A percentile compares a stretch with the other conserved stretches of the same genome.
Conservation (phyloP, 805 yeast species). For the Saccharomycopsis sp. region DNA sequence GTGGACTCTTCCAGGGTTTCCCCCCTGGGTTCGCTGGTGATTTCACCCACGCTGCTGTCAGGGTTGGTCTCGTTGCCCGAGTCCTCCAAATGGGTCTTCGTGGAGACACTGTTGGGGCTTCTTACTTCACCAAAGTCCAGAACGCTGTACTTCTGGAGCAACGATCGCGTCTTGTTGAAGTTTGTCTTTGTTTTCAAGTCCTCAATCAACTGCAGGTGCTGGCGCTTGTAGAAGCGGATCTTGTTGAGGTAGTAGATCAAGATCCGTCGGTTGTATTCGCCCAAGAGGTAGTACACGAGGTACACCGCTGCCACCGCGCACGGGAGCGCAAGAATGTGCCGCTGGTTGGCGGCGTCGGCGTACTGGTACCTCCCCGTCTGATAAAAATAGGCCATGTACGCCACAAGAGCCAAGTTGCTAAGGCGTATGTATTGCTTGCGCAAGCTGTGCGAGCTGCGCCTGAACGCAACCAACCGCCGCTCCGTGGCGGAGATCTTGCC, state of each 20-base stretch:
- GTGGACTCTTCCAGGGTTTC: no score
- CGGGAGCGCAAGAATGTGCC: not conserved
- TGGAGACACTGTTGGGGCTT: not conserved
- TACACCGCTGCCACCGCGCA: constrained; percentile 1
- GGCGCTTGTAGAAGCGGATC: constrained; percentile 11
- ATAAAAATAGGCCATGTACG: not conserved
- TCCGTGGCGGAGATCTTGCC: constrained; percentile 5
- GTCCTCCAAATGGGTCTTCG: not conserved
- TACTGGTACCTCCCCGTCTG: not conserved
- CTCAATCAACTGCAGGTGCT: constrained; percentile 8
- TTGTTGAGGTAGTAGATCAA: constrained; percentile 7
- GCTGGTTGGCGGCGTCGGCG: not conserved
- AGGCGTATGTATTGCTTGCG: not conserved
- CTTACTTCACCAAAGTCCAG: constrained; percentile 7
- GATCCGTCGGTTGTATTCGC: constrained; percentile 3
- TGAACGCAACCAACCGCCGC: constrained; percentile 3
- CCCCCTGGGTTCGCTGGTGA: no score
- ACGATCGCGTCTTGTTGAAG: constrained; percentile 16
- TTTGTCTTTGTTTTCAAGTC: constrained; percentile 18
- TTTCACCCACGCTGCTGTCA: no score
- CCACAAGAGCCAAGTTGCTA: no score
- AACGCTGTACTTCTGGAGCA: constrained; percentile 18
- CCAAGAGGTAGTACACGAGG: not conserved
- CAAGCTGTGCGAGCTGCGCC: constrained; percentile 1
- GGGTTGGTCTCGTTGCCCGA: not conserved